Evolutionary conservation across 1,139 yeast species (phyloP).

Genomic region (Sugiyamaella japonica): DNA sequence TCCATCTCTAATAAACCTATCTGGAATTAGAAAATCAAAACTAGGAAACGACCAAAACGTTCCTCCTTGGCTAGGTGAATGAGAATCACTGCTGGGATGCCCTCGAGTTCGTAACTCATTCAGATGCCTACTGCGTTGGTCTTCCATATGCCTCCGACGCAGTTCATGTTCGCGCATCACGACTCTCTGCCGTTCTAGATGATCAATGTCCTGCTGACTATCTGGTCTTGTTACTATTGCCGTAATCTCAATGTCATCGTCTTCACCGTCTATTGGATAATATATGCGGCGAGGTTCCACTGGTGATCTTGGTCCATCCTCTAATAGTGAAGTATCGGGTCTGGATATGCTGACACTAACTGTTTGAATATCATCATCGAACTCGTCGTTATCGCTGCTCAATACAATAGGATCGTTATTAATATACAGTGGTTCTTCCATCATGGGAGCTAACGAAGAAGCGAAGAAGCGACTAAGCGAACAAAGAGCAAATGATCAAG

Average conservation of each 20-base stretch:
- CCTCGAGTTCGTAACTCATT: background rate
- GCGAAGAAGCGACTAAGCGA: background rate
- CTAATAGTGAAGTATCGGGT: background rate
- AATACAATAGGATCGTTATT: conserved; percentile 5
- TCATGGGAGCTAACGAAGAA: background rate
- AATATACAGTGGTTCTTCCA: background rate
- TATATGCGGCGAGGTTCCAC: background rate
- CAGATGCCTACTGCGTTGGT: background rate
- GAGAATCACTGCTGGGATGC: background rate
- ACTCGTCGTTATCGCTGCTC: conserved; percentile 2
- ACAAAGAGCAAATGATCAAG: background rate
- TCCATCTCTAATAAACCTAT: background rate
- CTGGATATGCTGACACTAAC: conserved; percentile 2
- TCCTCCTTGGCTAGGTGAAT: background rate
- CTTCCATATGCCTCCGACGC: background rate
- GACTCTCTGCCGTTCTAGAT: background rate
- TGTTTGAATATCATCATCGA: conserved; percentile 5
- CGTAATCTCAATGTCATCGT: conserved; percentile 15
- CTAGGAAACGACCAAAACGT: conserved; percentile 1
- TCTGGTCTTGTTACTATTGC: conserved; percentile 2
- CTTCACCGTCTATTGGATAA: conserved; percentile 8
- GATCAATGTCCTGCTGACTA: background rate
- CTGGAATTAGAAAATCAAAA: conserved; percentile 1
- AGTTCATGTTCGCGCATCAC: background rate
- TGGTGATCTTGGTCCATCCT: background rate